These are phyloP conservation scores for Chiua virens DNA, from an alignment of 768 basidiomycete genomes.

Conservation along the genomic window DNA sequence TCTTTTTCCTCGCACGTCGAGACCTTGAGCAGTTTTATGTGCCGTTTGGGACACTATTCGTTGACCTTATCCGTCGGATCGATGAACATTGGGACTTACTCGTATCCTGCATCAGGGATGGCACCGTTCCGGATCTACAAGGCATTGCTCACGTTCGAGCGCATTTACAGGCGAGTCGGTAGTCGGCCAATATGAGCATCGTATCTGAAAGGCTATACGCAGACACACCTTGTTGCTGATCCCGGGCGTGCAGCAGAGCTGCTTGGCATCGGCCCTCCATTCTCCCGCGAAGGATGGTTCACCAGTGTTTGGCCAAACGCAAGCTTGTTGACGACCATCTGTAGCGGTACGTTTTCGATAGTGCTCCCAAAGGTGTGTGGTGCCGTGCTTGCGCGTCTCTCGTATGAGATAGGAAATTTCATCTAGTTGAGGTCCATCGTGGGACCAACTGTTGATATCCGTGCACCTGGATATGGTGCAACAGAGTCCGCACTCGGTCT, in stretches of 20 bases:
- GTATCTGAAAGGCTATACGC: neutral
- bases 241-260: slow-evolving; percentile 21
- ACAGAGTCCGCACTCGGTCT: slow-evolving; percentile 9
- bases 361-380: slow-evolving; percentile 13
- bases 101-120: slow-evolving; percentile 14
- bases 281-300: slow-evolving; percentile 15
- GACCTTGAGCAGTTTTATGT: neutral
- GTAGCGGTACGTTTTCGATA: slow-evolving; percentile 10
- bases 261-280: slow-evolving; percentile 10
- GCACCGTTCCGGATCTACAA: slow-evolving; percentile 17
- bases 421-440: slow-evolving; percentile 14
- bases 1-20: slow-evolving; percentile 17
- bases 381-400: neutral
- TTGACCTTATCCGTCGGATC: slow-evolving; percentile 11
- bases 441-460: slow-evolving; percentile 4
- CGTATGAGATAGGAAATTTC: neutral
- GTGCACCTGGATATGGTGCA: slow-evolving; percentile 6
- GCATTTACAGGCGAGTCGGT: slow-evolving; percentile 11
- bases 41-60: slow-evolving; percentile 8
- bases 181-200: too few relatives aligned
- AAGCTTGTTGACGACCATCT: neutral
- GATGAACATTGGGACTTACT: slow-evolving; percentile 21
- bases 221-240: slow-evolving; percentile 13
- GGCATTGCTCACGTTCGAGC: slow-evolving; percentile 7
- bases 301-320: slow-evolving; percentile 17